phyloP scores from a whole-genome alignment of 2,329 filamentous ascomycete species.

The Penicillium sp. region DNA sequence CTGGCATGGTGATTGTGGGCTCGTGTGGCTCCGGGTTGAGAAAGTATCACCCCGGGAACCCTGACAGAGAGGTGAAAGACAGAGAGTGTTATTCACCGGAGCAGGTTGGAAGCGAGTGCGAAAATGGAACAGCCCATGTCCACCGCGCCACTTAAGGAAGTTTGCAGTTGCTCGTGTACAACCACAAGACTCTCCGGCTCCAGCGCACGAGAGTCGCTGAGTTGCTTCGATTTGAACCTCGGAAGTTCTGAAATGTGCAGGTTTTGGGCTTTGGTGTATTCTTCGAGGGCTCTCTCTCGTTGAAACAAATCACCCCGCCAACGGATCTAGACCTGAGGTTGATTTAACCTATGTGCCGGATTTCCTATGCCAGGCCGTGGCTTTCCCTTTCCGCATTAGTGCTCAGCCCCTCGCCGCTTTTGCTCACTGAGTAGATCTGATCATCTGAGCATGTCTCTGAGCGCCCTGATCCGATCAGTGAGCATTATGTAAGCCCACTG shows the following conservation, averaged over 20 bases:
- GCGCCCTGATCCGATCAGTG: too few species aligned
- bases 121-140: neutral
- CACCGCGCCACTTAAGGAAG: neutral
- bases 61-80: neutral
- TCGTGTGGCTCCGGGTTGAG: neutral
- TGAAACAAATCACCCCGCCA: neutral
- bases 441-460: too few species aligned
- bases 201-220: neutral
- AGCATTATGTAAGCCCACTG: too few species aligned
- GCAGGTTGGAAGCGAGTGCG: neutral
- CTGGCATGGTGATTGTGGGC: neutral
- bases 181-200: too few species aligned
- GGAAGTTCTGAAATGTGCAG: neutral
- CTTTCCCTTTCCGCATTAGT: too few species aligned
- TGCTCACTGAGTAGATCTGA: too few species aligned
- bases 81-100: neutral
- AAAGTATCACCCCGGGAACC: neutral
- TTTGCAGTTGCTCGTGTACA: neutral
- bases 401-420: too few species aligned
- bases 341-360: conserved; percentile 4
- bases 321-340: neutral
- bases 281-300: too few species aligned
- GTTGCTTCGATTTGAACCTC: neutral
- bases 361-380: too few species aligned
- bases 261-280: neutral